Conservation (phyloP, 495 filamentous ascomycete species). For the Penicillium paxilli region DNA sequence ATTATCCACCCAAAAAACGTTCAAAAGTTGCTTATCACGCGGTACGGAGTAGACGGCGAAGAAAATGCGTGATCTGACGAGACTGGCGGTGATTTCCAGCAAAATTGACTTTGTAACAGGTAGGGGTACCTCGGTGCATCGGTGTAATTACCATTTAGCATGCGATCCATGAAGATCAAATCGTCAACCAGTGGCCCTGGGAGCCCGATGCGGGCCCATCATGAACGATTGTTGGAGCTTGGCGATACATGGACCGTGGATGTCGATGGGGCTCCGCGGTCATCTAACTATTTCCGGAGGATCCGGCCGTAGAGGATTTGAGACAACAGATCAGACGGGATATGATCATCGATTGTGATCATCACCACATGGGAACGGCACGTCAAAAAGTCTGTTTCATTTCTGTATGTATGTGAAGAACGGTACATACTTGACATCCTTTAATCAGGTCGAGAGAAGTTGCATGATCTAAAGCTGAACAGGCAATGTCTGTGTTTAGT, state of each 20-base stretch:
- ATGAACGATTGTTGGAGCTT: not conserved
- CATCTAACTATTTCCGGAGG: not conserved
- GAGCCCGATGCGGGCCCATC: constrained; percentile 1
- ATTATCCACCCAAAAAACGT: not conserved
- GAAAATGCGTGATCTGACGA: not conserved
- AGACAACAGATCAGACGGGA: not conserved
- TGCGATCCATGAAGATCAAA: constrained; percentile 1
- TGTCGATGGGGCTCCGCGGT: constrained; percentile 8
- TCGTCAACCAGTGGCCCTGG: not conserved
- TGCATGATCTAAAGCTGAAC: too few relatives aligned
- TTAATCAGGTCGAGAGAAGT: too few relatives aligned
- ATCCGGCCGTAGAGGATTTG: not conserved
- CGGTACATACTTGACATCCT: too few relatives aligned
- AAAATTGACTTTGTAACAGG: not conserved
- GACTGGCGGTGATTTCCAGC: not conserved
- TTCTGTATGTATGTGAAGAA: not conserved
- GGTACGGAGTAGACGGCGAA: not conserved
- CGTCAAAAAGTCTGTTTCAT: not conserved
- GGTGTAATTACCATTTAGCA: not conserved
- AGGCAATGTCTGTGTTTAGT: too few relatives aligned
- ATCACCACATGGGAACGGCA: not conserved
- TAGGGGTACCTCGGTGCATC: not conserved
- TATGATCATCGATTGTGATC: not conserved
- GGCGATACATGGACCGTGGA: constrained; percentile 3
- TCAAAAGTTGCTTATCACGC: not conserved